phyloP scores from a whole-genome alignment of 2,329 filamentous ascomycete genomes.

The Talaromyces albobiverticillius region DNA sequence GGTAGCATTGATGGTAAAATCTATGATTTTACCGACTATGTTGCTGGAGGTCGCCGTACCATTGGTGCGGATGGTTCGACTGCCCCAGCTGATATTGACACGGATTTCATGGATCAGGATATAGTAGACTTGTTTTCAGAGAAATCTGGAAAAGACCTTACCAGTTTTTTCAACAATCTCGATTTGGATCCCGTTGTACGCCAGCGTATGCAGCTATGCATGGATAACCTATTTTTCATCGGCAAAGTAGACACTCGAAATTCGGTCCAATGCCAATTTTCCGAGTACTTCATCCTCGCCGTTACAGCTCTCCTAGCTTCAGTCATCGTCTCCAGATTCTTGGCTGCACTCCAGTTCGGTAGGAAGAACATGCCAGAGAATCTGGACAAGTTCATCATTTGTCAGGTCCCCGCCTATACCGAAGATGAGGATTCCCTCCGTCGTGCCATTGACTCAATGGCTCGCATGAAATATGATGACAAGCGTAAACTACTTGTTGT shows the following conservation, averaged over 20 bases:
- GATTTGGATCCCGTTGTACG: slow-evolving; percentile 57
- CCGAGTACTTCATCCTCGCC: slow-evolving; percentile 82
- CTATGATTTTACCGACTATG: slow-evolving; percentile 86
- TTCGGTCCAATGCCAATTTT: slow-evolving; percentile 79
- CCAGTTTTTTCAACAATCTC: slow-evolving; percentile 76
- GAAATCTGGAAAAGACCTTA: slow-evolving; percentile 74
- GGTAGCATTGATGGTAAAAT: slow-evolving; percentile 75
- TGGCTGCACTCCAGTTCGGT: slow-evolving; percentile 91
- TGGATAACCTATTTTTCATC: slow-evolving; percentile 93
- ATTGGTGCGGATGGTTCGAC: slow-evolving; percentile 55
- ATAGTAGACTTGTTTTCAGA: slow-evolving; percentile 76
- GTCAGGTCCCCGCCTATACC: slow-evolving; percentile 95
- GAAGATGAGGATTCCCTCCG: slow-evolving; percentile 97
- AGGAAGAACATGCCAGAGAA: slow-evolving; percentile 90
- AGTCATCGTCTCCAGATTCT: slow-evolving; percentile 93
- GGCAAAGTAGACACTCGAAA: slow-evolving; percentile 89
- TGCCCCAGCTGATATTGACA: slow-evolving; percentile 50
- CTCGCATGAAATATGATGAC: slow-evolving; percentile 94
- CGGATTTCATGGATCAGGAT: slow-evolving; percentile 75
- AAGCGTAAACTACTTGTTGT: slow-evolving; percentile 94
- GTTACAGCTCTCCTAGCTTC: slow-evolving; percentile 76
- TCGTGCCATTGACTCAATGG: slow-evolving; percentile 93
- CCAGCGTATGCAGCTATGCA: slow-evolving; percentile 71
- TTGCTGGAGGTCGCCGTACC: slow-evolving; percentile 68
- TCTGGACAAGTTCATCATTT: slow-evolving; percentile 97